These are phyloP conservation scores for Violaceomyces palustris DNA, from an alignment of 1,284 basidiomycete species.

Conservation along the genomic window DNA sequence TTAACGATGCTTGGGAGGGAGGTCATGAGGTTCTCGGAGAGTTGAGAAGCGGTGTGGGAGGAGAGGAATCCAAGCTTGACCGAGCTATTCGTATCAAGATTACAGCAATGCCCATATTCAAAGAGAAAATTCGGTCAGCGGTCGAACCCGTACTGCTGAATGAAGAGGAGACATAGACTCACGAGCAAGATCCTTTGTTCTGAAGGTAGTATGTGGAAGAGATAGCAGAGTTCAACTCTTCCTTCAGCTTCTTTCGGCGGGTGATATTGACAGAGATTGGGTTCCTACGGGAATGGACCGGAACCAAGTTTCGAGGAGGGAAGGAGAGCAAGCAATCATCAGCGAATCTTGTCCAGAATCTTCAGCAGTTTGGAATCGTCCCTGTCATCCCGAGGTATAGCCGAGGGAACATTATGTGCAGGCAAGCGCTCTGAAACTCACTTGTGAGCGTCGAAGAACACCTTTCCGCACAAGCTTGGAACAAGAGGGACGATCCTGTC, in stretches of 20 bases:
- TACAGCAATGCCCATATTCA: background rate
- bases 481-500: slow-evolving; percentile 81
- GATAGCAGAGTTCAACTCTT: slow-evolving; percentile 82
- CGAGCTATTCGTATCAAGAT: slow-evolving; percentile 61
- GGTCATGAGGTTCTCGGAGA: slow-evolving; percentile 71
- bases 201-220: slow-evolving; percentile 86
- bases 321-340: background rate
- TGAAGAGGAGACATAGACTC: too few relatives aligned
- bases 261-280: slow-evolving; percentile 84
- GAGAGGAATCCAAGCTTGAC: slow-evolving; percentile 73
- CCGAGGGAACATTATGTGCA: background rate
- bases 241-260: slow-evolving; percentile 74
- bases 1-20: slow-evolving; percentile 72
- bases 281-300: slow-evolving; percentile 65
- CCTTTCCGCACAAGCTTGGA: slow-evolving; percentile 78
- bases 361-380: too few relatives aligned
- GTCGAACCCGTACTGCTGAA: background rate
- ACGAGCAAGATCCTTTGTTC: slow-evolving; percentile 40
- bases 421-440: slow-evolving; percentile 1
- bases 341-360: too few relatives aligned
- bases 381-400: background rate
- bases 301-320: background rate
- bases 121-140: background rate
- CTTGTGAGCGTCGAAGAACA: slow-evolving; percentile 91
- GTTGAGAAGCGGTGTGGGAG: slow-evolving; percentile 67